Base-by-base conservation (phyloP, 1,284 basidiomycete genomes). In the Amylostereum areolatum region DNA sequence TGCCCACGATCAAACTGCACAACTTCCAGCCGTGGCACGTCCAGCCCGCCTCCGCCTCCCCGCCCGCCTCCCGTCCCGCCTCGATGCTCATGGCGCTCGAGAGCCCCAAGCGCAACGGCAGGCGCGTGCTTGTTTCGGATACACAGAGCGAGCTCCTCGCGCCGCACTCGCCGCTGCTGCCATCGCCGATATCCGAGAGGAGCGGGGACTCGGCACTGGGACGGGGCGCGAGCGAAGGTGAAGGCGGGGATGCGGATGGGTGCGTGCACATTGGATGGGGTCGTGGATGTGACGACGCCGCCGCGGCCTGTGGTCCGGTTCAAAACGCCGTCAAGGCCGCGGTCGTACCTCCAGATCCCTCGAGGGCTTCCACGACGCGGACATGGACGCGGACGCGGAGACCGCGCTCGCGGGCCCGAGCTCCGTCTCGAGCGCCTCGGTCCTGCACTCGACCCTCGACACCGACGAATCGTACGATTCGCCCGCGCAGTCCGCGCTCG, bases 341-440 rank as follows among this genome's bases (percentile, higher is more conserved):
- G 75, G 58, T 85, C 83, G 55, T 84, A 80, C 59, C 68, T 80
- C 51, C 79, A 85, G 58, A 77, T 85, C 48, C n/a, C 62, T 83
- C 40, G 80, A 82, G 51, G 81, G 82, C 55, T 85, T 85, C 56
- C 71, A 73, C 47, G 66, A 73, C 10, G 35, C 50, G 36, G 46
- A 24, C 28, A 53, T 52, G 27, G 61, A 58, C 27, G 55, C 57
- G 40, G 55, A 59, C 39, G 37, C 58, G 30, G 54, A 60, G 37
- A 50, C 49, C 10, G 53, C 52, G 32, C 55, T 55, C 30, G 56
- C 61, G 43, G 60, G 59, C 52, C 55, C 52, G 31, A 55, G 59
- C 43, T 56, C 61, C 47, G 57, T 56, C 43, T 54, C 52, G 32
- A 49, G 55, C 27, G 51, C 53, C 34, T 39, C 39, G 28, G 31